A percentile compares a stretch with the other conserved stretches of the same genome.
Evolutionary conservation across 805 yeast species (phyloP).

Genomic region (Lipomyces mesembrius): DNA sequence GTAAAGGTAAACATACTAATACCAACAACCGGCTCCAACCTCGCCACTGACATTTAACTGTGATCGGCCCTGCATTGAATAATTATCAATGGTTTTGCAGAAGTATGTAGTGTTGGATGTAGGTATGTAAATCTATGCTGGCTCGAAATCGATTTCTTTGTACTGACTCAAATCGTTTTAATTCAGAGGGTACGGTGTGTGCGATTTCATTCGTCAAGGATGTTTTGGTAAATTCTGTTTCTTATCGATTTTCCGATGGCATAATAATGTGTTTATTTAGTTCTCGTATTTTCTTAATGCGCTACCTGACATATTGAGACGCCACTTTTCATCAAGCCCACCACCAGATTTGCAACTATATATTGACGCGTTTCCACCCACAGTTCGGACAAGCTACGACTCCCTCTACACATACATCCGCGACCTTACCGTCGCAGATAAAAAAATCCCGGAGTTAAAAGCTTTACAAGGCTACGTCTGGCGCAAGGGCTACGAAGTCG

Average conservation of each 20-base stretch:
- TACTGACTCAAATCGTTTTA: not conserved
- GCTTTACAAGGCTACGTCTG: conserved; percentile 83
- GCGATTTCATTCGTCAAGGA: conserved; percentile 89
- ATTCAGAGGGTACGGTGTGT: conserved; percentile 93
- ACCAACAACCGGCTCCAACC: not conserved
- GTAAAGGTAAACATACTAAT: not conserved
- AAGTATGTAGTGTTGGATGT: conserved; percentile 19
- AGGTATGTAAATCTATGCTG: conserved; percentile 6
- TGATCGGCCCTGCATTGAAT: too few species aligned
- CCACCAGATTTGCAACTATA: conserved; percentile 41
- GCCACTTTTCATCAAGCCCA: conserved; percentile 41
- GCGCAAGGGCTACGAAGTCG: conserved; percentile 77
- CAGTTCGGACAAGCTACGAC: conserved; percentile 42
- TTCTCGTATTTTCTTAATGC: conserved; percentile 69
- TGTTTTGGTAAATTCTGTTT: conserved; percentile 46
- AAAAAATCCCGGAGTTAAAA: conserved; percentile 78
- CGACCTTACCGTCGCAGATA: conserved; percentile 63
- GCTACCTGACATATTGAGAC: conserved; percentile 51
- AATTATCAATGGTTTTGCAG: conserved; percentile 1
- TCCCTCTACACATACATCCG: conserved; percentile 55
- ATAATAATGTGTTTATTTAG: conserved; percentile 44
- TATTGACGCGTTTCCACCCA: conserved; percentile 55
- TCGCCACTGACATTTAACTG: not conserved
- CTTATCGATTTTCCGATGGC: not conserved
- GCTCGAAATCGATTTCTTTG: too few species aligned